Conservation (phyloP, 2,329 filamentous ascomycete species). For the Eurotiales sp. region DNA sequence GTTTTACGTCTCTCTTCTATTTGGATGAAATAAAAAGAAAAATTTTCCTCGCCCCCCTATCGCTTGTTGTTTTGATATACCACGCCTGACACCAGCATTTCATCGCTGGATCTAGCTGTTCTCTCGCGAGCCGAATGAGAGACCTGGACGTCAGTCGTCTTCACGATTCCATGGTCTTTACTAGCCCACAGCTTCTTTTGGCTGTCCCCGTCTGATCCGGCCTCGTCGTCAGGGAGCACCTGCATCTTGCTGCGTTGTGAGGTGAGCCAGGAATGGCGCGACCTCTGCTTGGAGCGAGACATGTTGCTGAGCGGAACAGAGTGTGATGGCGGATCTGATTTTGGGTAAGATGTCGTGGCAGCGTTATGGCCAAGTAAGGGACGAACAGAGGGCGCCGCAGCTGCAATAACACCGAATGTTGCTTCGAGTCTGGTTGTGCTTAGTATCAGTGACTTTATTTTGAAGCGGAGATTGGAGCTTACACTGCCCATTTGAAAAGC, state of each 20-base stretch:
- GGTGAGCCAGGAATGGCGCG: conserved; percentile 1
- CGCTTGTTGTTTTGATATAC: neutral
- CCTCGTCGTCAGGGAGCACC: conserved; percentile 1
- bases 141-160: conserved; percentile 9
- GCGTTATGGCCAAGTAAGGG: conserved; percentile 8
- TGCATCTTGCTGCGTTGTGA: conserved; percentile 4
- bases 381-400: neutral
- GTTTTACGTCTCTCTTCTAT: too few species aligned
- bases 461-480: neutral
- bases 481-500: conserved; percentile 12
- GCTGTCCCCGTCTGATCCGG: conserved; percentile 1
- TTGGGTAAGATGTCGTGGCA: conserved; percentile 3
- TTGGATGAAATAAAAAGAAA: too few species aligned
- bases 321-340: conserved; percentile 4
- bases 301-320: conserved; percentile 9
- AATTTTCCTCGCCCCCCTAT: neutral
- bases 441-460: neutral
- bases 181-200: conserved; percentile 1
- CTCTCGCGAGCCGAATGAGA: neutral
- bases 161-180: conserved; percentile 1
- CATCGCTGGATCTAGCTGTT: neutral
- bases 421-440: conserved; percentile 6
- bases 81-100: conserved; percentile 1
- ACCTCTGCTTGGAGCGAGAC: neutral
- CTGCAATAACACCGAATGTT: conserved; percentile 7